Evolutionary conservation across 495 filamentous ascomycete species (phyloP), one percentile per base, ranked within the genome.

Genomic region (Penicillium antarcticum): DNA sequence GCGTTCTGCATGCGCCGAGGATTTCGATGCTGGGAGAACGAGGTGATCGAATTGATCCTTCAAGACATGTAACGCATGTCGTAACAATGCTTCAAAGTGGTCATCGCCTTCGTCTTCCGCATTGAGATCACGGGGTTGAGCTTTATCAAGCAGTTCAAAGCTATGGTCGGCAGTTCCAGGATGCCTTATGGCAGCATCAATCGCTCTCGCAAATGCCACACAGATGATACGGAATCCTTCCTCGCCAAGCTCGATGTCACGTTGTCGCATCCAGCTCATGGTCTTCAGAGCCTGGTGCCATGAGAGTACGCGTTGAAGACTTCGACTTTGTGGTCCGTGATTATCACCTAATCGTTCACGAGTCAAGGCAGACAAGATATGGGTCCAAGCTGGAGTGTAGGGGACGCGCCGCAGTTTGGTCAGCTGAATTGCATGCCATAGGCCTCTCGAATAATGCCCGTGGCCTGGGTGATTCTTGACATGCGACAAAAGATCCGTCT

Each of bases 171-270:
- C 59, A 18, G 65, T 49, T 12, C 45, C 50, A 11, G 63, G 61
- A 16, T 63, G 45, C 18, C 36, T 60, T 5, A 67, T 45, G 1
- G 61, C 72, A 23, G 66, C 62, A 23, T 53, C 49, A 32, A 80
- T 58, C 23, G 74, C 74, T 40, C 62, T 70, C 7, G 69, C 67
- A 38, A 80, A 77, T 14, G 67, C 63, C 19, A 50, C 43, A 55
- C 79, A 82, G n/a, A 84, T 55, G 14, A 64, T 36, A 8, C 67
- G 57, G 45, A 84, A 80, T 1, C 70, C 75, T 2, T 66, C 52
- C 18, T 74, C 55, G 24, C 74, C 73, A 13, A 70, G 47, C 29
- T 72, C 71, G 19, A 79, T 42, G 16, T 69, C 60, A 19, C 60
- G 58, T 4, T 60, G 45, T 13, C 69, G 57, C 69, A 78, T 77